phyloP scores from a whole-genome alignment of 345 rosid genomes.

The Clausena lansium region DNA sequence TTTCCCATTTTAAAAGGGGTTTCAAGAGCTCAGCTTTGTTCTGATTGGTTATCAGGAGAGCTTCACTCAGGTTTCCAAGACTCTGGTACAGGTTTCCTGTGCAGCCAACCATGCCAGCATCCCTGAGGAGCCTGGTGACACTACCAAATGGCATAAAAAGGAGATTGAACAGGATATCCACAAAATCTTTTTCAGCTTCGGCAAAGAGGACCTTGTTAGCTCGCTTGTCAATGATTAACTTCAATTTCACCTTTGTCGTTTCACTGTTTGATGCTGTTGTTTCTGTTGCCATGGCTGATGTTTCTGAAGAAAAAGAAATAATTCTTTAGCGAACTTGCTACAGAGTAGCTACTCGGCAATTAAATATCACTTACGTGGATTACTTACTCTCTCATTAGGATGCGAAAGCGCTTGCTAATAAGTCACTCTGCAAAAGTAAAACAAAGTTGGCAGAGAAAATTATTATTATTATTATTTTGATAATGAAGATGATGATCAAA shows the following conservation, averaged over 20 bases:
- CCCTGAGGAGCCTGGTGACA: neutral
- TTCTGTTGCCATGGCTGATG: neutral
- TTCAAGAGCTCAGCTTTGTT: neutral
- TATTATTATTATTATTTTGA: too few species aligned
- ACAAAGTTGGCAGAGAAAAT: too few species aligned
- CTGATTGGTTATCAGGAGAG: neutral
- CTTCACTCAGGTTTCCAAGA: neutral
- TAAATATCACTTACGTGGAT: neutral
- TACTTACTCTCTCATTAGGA: too few species aligned
- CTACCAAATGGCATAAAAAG: constrained; percentile 22
- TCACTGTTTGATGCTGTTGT: neutral
- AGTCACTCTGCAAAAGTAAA: too few species aligned
- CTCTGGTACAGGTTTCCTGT: neutral
- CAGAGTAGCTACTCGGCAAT: neutral
- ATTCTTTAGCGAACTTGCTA: too few species aligned
- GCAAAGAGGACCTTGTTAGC: constrained; percentile 11
- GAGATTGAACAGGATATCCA: constrained; percentile 21
- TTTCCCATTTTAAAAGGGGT: neutral
- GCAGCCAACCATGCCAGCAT: neutral
- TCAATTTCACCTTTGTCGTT: neutral
- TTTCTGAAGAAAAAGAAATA: neutral
- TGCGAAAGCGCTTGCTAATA: too few species aligned
- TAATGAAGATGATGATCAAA: too few species aligned
- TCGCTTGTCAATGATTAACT: neutral
- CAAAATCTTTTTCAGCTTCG: constrained; percentile 17